Percentiles rank a stretch among this genome's conserved stretches.
phyloP scores from a whole-genome alignment of 1,284 basidiomycete species.

The Trichosporon sp. region DNA sequence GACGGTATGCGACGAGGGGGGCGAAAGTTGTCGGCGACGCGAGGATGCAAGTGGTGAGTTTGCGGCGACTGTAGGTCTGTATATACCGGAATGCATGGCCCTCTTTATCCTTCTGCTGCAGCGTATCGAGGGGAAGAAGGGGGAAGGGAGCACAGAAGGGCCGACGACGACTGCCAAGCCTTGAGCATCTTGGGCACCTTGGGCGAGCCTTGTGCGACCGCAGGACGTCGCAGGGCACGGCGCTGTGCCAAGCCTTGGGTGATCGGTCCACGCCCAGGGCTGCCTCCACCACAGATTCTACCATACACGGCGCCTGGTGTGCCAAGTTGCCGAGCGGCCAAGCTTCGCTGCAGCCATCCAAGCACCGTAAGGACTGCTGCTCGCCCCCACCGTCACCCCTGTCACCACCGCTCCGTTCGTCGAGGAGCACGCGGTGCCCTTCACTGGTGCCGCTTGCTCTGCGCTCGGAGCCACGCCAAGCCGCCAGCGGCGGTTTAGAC shows the following conservation, averaged over 20 bases:
- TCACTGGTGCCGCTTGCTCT: not conserved
- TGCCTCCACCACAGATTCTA: not conserved
- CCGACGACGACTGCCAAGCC: slow-evolving; percentile 15
- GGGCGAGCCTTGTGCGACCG: too few relatives aligned
- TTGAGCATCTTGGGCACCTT: not conserved
- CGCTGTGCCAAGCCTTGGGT: slow-evolving; percentile 2
- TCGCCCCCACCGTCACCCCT: not conserved
- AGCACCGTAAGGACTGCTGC: not conserved
- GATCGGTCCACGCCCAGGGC: not conserved
- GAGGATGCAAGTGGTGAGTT: not conserved
- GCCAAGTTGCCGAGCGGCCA: slow-evolving; percentile 16
- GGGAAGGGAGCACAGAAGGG: not conserved
- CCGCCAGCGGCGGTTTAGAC: not conserved
- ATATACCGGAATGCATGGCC: not conserved
- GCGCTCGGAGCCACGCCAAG: slow-evolving; percentile 4
- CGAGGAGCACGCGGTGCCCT: not conserved
- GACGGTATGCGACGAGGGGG: not conserved
- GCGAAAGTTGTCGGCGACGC: not conserved
- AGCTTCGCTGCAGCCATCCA: not conserved
- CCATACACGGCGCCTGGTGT: not conserved
- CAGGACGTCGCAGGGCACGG: not conserved
- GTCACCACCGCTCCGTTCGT: not conserved
- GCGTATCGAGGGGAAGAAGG: not conserved
- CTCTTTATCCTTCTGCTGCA: slow-evolving; percentile 3
- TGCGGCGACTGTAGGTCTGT: not conserved